These are phyloP conservation scores for Trametes pubescens DNA, from an alignment of 1,284 basidiomycete species.

Conservation along the genomic window DNA sequence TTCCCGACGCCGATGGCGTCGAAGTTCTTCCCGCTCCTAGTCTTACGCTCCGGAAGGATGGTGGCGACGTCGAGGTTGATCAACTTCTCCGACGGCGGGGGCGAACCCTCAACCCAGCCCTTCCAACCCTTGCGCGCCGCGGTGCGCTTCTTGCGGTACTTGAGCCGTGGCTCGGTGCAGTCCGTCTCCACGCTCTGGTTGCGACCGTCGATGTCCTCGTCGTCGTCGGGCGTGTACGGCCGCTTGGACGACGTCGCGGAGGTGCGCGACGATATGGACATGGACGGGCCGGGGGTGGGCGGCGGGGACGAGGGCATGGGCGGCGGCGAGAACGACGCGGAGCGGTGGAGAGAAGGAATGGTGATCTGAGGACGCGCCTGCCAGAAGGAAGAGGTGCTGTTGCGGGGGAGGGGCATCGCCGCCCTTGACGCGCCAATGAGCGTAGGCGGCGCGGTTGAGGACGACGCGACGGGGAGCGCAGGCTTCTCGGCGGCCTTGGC, in stretches of 20 bases:
- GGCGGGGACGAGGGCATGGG: conserved; percentile 69
- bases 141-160: conserved; percentile 68
- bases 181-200: conserved; percentile 40
- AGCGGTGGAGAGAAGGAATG: conserved; percentile 70
- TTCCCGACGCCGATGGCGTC: conserved; percentile 71
- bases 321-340: conserved; percentile 77
- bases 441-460: conserved; percentile 28
- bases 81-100: conserved; percentile 78
- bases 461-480: conserved; percentile 26
- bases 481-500: conserved; percentile 35
- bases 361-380: conserved; percentile 70
- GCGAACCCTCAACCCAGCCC: conserved; percentile 85
- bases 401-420: conserved; percentile 34
- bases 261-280: conserved; percentile 72
- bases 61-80: conserved; percentile 79
- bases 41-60: conserved; percentile 68
- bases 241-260: conserved; percentile 82
- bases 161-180: conserved; percentile 36
- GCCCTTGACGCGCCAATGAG: conserved; percentile 30
- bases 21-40: conserved; percentile 82
- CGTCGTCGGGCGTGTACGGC: conserved; percentile 69
- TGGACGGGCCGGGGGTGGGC: conserved; percentile 76
- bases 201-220: conserved; percentile 46
- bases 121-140: conserved; percentile 85
- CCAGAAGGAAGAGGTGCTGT: conserved; percentile 61